Conservation (phyloP, 345 rosid species). For the Capsella bursapastoris region DNA sequence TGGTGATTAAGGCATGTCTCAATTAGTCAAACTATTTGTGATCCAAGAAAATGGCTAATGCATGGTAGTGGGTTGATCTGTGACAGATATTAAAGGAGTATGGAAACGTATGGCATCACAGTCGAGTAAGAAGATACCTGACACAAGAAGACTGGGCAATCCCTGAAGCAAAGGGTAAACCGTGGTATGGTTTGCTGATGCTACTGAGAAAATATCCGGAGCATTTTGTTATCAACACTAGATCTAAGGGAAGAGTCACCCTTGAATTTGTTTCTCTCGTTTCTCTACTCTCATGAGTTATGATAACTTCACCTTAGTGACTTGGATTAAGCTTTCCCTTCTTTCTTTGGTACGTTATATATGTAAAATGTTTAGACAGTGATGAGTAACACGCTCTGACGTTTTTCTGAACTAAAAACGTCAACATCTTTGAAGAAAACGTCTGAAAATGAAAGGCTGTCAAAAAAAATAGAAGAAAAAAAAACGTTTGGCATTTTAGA, state of each 20-base stretch:
- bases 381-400: slow-evolving; percentile 6
- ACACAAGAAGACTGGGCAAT: slow-evolving; percentile 76
- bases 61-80: slow-evolving; percentile 7
- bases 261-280: slow-evolving; percentile 93
- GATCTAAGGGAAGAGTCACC: slow-evolving; percentile 77
- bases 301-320: slow-evolving; percentile 10
- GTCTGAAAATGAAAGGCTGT: background rate
- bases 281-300: slow-evolving; percentile 62
- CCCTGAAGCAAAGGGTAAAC: slow-evolving; percentile 84
- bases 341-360: background rate
- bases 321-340: background rate
- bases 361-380: slow-evolving; percentile 23
- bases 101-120: slow-evolving; percentile 85
- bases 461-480: background rate
- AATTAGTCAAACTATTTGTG: background rate
- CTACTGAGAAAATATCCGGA: slow-evolving; percentile 89
- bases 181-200: slow-evolving; percentile 92
- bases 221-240: slow-evolving; percentile 92
- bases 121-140: slow-evolving; percentile 84
- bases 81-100: slow-evolving; percentile 78
- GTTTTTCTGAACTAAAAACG: slow-evolving; percentile 12
- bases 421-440: background rate
- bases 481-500: background rate
- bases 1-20: background rate
- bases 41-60: too few relatives aligned